Conservation (phyloP, 495 filamentous ascomycete species). For the Rusavskia elegans region DNA sequence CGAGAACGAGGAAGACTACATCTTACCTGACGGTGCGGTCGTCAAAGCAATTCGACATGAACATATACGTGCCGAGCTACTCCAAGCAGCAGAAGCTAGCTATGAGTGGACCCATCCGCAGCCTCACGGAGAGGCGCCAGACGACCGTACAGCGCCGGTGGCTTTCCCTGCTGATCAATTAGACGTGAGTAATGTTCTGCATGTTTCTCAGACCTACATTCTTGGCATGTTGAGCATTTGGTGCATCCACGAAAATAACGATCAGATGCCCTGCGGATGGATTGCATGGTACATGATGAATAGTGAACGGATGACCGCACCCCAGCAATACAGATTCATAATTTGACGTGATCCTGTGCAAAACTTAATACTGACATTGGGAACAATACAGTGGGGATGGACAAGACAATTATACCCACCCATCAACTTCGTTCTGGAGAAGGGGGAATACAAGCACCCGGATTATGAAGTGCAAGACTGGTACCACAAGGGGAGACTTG, state of each 20-base stretch:
- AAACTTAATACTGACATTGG: no score
- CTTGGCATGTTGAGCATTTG: no score
- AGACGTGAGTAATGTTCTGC: no score
- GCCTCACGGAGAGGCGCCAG: not conserved
- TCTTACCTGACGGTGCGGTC: not conserved
- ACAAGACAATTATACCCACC: not conserved
- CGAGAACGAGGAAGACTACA: not conserved
- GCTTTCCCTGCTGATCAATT: not conserved
- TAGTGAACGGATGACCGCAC: no score
- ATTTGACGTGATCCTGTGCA: no score
- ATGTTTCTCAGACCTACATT: no score
- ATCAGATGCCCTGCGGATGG: no score
- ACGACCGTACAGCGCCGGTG: not conserved
- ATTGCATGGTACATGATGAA: no score
- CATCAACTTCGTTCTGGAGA: not conserved
- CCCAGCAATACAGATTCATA: no score
- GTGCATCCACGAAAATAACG: no score
- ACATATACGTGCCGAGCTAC: not conserved
- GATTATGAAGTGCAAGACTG: not conserved
- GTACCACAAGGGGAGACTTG: not conserved
- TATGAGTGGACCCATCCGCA: not conserved
- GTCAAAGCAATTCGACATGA: not conserved
- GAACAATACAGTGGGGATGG: no score
- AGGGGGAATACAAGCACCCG: not conserved
- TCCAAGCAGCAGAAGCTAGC: not conserved